Evolutionary conservation across 371 early-diverging fungal species (phyloP), one percentile per base, ranked within the genome.

Genomic region (Apophysomyces sp.): DNA sequence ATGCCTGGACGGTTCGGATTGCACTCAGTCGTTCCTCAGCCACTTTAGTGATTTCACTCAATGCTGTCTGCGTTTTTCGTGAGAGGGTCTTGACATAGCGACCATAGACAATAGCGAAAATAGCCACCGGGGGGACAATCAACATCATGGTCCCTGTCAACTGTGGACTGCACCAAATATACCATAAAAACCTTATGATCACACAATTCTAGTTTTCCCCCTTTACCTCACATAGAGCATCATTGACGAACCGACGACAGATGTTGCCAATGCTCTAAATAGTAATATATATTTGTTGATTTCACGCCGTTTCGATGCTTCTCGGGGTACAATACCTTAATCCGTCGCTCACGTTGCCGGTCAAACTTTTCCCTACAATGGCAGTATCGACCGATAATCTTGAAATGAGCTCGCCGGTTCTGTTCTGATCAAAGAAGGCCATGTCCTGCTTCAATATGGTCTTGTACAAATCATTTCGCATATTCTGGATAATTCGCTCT

Each of bases 1-100:
- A 94, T 28, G 92, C 88, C 63, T 88, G 84, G 1, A 94, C 93
- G 0, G 92, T 93, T 52, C 92, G 84, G 16, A 93, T 82, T 51
- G 76, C 84, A 58, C 85, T 71, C 28, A 94, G 72, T 21, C 86
- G 84, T 66, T 91, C 94, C 60, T 92, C 90, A 1, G 90, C 87
- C 2, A 92, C 83, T 68, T 89, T 89, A 5, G 89, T 89, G 53
- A 89, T 82, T 24, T 89, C 89, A 54, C 88, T 80, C 21, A 89
- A 64, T 9, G 92, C 90, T 26, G 82, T 86, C 72, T 92, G 92
- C 24, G 91, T 90, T 54, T 86, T 59, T 44, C 75, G 74, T 0
- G 91, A 86, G 6, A 92, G 76, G 3, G 69, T 67, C 60, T 87
- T 84, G 18, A 94, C 85, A 65, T 84, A 83, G 1, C 85, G 81